These are phyloP conservation scores for Solanum etuberosum DNA, from an alignment of 257 asterid genomes.

Conservation along the genomic window DNA sequence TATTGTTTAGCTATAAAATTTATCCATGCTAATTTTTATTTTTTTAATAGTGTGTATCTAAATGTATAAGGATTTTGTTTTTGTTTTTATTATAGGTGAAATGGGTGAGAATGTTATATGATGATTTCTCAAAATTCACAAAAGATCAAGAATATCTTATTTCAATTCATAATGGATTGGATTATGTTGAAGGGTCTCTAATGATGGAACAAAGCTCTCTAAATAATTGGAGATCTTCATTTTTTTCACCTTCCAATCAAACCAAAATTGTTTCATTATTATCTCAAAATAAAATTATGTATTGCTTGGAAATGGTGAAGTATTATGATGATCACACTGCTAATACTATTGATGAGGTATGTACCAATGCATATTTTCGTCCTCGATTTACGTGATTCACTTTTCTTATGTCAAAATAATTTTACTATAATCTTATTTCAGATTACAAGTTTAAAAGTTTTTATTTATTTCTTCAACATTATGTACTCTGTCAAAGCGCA, in stretches of 20 bases:
- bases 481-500: neutral
- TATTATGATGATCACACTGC: slow-evolving; percentile 19
- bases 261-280: slow-evolving; percentile 16
- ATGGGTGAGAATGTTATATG: slow-evolving; percentile 39
- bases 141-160: slow-evolving; percentile 40
- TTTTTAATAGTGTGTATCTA: too few species aligned
- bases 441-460: too few species aligned
- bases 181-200: slow-evolving; percentile 39
- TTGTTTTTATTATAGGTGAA: slow-evolving; percentile 16
- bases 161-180: slow-evolving; percentile 8
- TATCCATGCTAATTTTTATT: too few species aligned
- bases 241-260: slow-evolving; percentile 22
- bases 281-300: slow-evolving; percentile 23
- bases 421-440: neutral
- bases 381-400: neutral
- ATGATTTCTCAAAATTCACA: slow-evolving; percentile 28
- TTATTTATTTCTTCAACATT: too few species aligned
- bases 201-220: slow-evolving; percentile 12
- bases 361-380: neutral
- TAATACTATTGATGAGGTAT: slow-evolving; percentile 25
- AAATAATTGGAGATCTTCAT: slow-evolving; percentile 29
- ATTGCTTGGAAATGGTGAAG: slow-evolving; percentile 41
- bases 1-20: too few species aligned
- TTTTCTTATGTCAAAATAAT: neutral
- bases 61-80: too few species aligned